Base-by-base conservation (phyloP, 495 filamentous ascomycete genomes). In the Aspergillus haitiensis region DNA sequence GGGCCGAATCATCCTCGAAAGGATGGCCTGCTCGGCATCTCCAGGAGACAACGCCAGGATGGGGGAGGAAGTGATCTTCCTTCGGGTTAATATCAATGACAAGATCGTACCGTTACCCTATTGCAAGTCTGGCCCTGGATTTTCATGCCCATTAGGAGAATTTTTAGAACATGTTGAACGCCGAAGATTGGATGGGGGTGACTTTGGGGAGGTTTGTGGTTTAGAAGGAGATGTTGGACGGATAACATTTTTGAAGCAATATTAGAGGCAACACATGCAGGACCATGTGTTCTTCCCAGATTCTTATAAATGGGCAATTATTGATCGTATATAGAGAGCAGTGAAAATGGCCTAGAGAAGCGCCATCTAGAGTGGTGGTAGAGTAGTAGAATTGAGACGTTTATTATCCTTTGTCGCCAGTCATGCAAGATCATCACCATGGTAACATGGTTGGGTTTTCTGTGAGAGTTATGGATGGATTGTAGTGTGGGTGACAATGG, bases 1-100 rank as follows among this genome's bases (percentile, higher is more conserved):
- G 34, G 84, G 79, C 27, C 71, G 84, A 31, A 71, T 85, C 51
- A 78, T 80, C 21, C 72, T 86, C 49, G 84, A 87, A 62, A 71
- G 84, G 5, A 70, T 86, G 33, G 63, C 61, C 9, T 84, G 83
- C 56, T 49, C 68, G 10, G 50, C 67, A 9, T 9, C 7, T 33
- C 34, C 31, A 31, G 36, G 37, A 35, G 7, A 55, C 61, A 32
- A 8, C 16, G 3, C 11, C 10, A 11, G 44, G 6, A 40, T 53
- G 6, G 61, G 61, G 0, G 54, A 65, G 13, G 21, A 3, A 27
- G 56, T 65, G 3, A 34, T 63, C 7, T 85, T 74, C 47, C 65
- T 87, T n/a, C 75, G 84, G 16, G 63, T 85, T 45, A 84, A 83
- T 52, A 77, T 85, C 59, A 85, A 84, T 66, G 84, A 86, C 60